Percentiles rank a stretch among this genome's conserved stretches.
Conservation (phyloP, 2,329 filamentous ascomycete species). For the Didymella exigua region DNA sequence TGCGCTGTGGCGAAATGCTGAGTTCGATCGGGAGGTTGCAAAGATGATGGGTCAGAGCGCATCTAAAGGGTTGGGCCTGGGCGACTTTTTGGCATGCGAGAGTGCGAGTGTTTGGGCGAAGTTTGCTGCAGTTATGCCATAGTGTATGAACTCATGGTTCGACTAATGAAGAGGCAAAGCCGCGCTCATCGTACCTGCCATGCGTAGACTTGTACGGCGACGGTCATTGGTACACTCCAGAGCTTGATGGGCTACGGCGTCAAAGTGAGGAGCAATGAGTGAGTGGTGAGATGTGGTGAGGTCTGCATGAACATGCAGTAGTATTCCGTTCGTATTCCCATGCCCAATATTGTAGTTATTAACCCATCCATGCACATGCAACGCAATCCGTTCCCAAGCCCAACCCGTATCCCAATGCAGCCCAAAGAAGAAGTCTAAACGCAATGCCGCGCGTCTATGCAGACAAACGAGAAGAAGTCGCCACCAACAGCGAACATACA, state of each 20-base stretch:
- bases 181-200: too few relatives aligned
- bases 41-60: background rate
- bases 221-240: too few relatives aligned
- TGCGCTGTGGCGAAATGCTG: slow-evolving; percentile 1
- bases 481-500: too few relatives aligned
- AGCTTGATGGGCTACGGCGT: too few relatives aligned
- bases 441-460: background rate
- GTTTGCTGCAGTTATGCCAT: slow-evolving; percentile 15
- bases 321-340: background rate
- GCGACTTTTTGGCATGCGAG: background rate
- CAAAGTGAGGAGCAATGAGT: too few relatives aligned
- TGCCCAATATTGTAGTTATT: background rate
- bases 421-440: background rate
- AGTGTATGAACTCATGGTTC: background rate
- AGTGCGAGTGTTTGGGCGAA: slow-evolving; percentile 1
- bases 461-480: too few relatives aligned
- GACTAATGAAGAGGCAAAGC: too few relatives aligned
- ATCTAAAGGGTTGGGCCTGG: background rate
- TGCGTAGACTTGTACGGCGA: too few relatives aligned
- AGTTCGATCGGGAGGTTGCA: background rate
- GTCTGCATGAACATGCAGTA: background rate
- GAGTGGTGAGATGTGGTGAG: too few relatives aligned
- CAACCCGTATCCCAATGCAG: background rate
- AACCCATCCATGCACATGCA: slow-evolving; percentile 2
- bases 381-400: background rate